Percentiles rank a stretch among this genome's conserved stretches.
Evolutionary conservation across 345 rosid genomes (phyloP).

Genomic region (Moricandia moricandioides): DNA sequence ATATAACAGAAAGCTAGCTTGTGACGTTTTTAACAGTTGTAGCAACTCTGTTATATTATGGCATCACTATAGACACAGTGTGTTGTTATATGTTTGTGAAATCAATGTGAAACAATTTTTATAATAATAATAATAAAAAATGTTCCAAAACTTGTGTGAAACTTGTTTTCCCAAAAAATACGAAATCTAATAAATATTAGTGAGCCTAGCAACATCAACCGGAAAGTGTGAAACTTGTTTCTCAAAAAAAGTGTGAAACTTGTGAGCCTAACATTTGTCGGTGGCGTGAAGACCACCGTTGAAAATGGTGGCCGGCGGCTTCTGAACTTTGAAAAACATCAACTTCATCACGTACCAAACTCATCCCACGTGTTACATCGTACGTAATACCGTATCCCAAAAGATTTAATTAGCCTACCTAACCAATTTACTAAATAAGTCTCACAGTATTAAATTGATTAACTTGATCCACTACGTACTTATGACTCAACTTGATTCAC

Average conservation of each 20-base stretch:
- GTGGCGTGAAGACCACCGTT: constrained; percentile 30
- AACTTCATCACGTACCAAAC: constrained; percentile 33
- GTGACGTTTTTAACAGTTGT: neutral
- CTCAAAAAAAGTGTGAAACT: neutral
- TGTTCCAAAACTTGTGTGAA: too few relatives aligned
- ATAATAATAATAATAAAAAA: too few relatives aligned
- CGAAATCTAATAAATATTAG: too few relatives aligned
- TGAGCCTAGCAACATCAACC: too few relatives aligned
- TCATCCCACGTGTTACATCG: constrained; percentile 41
- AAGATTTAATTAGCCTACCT: constrained; percentile 29
- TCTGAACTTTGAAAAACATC: constrained; percentile 9
- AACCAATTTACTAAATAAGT: constrained; percentile 16
- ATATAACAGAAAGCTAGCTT: neutral
- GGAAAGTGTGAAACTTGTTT: neutral
- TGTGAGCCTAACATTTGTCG: constrained; percentile 15
- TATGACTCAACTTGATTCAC: constrained; percentile 30
- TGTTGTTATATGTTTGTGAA: too few relatives aligned
- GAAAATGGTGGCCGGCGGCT: constrained; percentile 49
- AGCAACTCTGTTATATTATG: too few relatives aligned
- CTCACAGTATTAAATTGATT: constrained; percentile 7
- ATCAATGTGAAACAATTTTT: too few relatives aligned
- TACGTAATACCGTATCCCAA: constrained; percentile 26
- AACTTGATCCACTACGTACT: constrained; percentile 21
- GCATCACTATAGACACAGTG: too few relatives aligned
- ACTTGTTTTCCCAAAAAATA: too few relatives aligned